Percentiles rank a stretch among this genome's conserved stretches.
These are phyloP conservation scores for Pyracantha coccinea DNA, from an alignment of 331 rosid species.

Conservation along the genomic window DNA sequence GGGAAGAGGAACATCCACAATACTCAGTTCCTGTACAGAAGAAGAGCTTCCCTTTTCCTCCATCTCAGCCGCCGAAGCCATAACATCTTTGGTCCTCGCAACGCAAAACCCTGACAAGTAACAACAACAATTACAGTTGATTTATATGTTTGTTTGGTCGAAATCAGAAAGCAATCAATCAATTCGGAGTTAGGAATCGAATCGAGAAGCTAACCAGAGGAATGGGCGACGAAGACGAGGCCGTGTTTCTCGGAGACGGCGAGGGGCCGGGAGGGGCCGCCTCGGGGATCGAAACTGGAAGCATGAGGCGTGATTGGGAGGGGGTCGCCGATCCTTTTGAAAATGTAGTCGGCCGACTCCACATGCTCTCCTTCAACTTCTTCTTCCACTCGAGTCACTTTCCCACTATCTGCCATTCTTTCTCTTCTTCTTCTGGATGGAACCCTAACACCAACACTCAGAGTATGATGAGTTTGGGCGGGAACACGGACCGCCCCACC, in stretches of 20 bases:
- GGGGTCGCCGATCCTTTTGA: conserved; percentile 58
- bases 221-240: conserved; percentile 56
- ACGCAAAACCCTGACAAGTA: conserved; percentile 53
- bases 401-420: neutral
- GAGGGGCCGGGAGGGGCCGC: conserved; percentile 60
- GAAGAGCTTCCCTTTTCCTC: conserved; percentile 43
- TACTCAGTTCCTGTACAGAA: conserved; percentile 47
- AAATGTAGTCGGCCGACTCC: conserved; percentile 42
- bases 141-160: neutral
- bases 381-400: conserved; percentile 26
- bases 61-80: conserved; percentile 47
- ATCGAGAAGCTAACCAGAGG: conserved; percentile 30
- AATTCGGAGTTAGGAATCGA: neutral
- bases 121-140: neutral
- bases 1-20: conserved; percentile 47
- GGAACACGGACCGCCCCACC: neutral
- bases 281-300: conserved; percentile 30
- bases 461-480: neutral
- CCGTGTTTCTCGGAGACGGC: conserved; percentile 59
- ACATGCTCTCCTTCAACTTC: conserved; percentile 42
- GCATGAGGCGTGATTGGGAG: conserved; percentile 41
- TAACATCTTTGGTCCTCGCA: conserved; percentile 55
- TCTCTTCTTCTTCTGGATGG: neutral
- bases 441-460: neutral
- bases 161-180: neutral